Evolutionary conservation across 352 stramenopile species (phyloP).

Genomic region (Phytopythium sindhum): DNA sequence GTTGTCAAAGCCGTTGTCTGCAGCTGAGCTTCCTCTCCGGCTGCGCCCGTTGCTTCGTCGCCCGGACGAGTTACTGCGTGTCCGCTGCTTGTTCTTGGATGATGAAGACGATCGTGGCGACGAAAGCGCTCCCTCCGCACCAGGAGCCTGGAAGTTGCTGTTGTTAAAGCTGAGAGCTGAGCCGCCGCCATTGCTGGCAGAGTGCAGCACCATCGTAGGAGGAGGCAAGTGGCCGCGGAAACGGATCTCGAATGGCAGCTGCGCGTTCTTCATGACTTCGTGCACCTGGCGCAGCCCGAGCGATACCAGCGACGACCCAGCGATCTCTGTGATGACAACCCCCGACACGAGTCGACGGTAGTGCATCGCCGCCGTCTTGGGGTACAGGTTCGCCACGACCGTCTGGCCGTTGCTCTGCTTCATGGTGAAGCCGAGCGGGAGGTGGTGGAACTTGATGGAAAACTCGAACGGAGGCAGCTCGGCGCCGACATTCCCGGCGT

Average conservation of each 20-base stretch:
- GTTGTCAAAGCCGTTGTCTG: not conserved
- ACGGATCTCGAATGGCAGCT: slow-evolving; percentile 59
- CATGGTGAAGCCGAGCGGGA: slow-evolving; percentile 84
- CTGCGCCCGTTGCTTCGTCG: not conserved
- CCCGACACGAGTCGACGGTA: slow-evolving; percentile 68
- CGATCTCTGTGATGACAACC: slow-evolving; percentile 75
- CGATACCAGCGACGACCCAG: slow-evolving; percentile 43
- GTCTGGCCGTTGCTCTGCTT: slow-evolving; percentile 63
- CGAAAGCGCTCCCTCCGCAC: not conserved
- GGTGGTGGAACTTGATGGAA: slow-evolving; percentile 76
- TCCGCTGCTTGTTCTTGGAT: not conserved
- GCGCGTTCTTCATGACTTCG: slow-evolving; percentile 77
- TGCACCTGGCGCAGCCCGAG: slow-evolving; percentile 82
- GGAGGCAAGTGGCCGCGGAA: slow-evolving; percentile 38
- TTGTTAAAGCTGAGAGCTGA: not conserved
- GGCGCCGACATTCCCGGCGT: slow-evolving; percentile 16
- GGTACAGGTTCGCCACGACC: slow-evolving; percentile 84
- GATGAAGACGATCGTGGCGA: not conserved
- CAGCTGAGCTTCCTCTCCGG: not conserved
- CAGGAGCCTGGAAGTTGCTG: not conserved
- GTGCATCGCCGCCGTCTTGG: slow-evolving; percentile 68
- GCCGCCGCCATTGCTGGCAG: not conserved
- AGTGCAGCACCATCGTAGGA: not conserved
- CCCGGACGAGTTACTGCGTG: not conserved
- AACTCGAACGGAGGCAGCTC: slow-evolving; percentile 45